Base-by-base conservation (phyloP, 2,329 filamentous ascomycete species). In the Neopestalotiopsis rosae region DNA sequence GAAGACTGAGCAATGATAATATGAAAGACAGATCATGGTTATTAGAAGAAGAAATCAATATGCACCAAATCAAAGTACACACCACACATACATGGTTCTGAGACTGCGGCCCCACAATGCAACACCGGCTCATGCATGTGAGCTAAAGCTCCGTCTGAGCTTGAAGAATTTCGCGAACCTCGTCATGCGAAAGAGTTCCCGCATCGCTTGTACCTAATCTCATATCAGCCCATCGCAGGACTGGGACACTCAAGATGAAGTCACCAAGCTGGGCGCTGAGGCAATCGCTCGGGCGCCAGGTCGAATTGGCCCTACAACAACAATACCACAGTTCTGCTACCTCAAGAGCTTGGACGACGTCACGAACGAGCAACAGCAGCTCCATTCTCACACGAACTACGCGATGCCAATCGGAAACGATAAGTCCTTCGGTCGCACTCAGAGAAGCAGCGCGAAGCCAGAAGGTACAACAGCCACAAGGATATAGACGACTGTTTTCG, bases 221-320 rank as follows among this genome's bases (percentile, higher is more conserved):
- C 42, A 65, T 56, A 20, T 38, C n/a, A 28, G 63, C 6, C 28
- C n/a, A 20, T 34, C 42, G 40, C 13, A 20, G 10, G 5, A 20
- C 38, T 38, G 40, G 28, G n/a, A 14, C 5, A 32, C 7, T 2
- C 12, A 67, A 10, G 49, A 79, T 78, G 77, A 76, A 74, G 71
- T 70, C 70, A 13, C 56, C 70, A 57, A 69, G 70, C 63, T 72
- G 73, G 68, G 40, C 74, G 24, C 67, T 75, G 38, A 70, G 72
- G 49, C 72, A 71, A 40, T 69, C 68, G 28, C 74, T 78, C 68
- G 74, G 72, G 61, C 71, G 71, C 4, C 73, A 73, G 52, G 69
- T 76, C 68, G 72, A 75, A 65, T 63, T 71, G 30, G 69, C 76
- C 52, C 72, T 78, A 66, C 67, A 74, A 38, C 71, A 69, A 34